Evolutionary conservation across 768 basidiomycete species (phyloP).

Genomic region (Tricholomella constricta): DNA sequence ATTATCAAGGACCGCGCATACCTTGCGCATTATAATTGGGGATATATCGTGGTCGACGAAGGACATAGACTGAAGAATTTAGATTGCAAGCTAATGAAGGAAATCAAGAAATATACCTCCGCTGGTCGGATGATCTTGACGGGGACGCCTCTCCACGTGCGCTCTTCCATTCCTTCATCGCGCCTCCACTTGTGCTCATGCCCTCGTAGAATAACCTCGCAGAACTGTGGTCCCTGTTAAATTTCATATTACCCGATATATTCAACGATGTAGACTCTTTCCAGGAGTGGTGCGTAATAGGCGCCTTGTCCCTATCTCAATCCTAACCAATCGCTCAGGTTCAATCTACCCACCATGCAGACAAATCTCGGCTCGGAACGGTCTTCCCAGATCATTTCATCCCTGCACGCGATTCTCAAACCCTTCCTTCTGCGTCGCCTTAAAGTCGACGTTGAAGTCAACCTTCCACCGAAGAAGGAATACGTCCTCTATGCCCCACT

Average conservation of each 20-base stretch:
- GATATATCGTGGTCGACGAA: constrained; percentile 95
- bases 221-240: constrained; percentile 93
- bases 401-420: constrained; percentile 88
- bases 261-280: constrained; percentile 89
- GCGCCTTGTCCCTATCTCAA: neutral
- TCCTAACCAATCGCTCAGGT: constrained; percentile 42
- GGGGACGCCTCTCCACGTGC: constrained; percentile 92
- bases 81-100: constrained; percentile 85
- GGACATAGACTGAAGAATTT: constrained; percentile 96
- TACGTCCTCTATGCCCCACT: constrained; percentile 93
- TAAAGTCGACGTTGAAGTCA: constrained; percentile 82
- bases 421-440: constrained; percentile 93
- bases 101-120: constrained; percentile 84
- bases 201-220: constrained; percentile 82
- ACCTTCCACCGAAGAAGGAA: constrained; percentile 89
- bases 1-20: constrained; percentile 80
- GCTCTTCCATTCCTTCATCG: constrained; percentile 27
- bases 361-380: constrained; percentile 56
- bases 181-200: neutral
- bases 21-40: constrained; percentile 67
- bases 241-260: constrained; percentile 93
- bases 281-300: constrained; percentile 71
- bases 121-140: constrained; percentile 93
- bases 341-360: constrained; percentile 69
- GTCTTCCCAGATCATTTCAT: constrained; percentile 67